Percentiles rank a stretch among this genome's conserved stretches.
Evolutionary conservation across 2,329 filamentous ascomycete species (phyloP).

Genomic region (Pestalotiopsis sp.): DNA sequence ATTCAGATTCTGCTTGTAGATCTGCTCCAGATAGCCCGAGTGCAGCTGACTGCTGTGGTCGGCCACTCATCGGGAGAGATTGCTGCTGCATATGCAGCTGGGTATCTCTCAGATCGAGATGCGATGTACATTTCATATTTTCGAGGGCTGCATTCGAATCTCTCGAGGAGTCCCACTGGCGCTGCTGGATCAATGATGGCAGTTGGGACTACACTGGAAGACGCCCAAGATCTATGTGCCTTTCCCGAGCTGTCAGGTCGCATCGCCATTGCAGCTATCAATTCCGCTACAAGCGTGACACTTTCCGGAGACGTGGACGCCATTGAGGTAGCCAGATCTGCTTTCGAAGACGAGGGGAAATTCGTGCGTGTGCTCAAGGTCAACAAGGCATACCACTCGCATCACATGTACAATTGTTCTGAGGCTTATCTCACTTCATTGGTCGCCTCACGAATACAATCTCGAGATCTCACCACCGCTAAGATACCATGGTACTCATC

Average conservation of each 20-base stretch:
- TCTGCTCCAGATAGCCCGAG: slow-evolving; percentile 36
- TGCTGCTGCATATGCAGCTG: slow-evolving; percentile 43
- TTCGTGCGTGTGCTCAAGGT: slow-evolving; percentile 33
- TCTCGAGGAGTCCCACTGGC: slow-evolving; percentile 1
- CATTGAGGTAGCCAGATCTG: slow-evolving; percentile 21
- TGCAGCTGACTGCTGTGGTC: slow-evolving; percentile 36
- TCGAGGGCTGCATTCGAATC: slow-evolving; percentile 13
- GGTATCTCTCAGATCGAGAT: slow-evolving; percentile 33
- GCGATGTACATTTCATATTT: slow-evolving; percentile 34
- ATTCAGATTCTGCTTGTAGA: slow-evolving; percentile 40
- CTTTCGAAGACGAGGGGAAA: slow-evolving; percentile 17
- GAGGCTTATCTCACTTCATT: slow-evolving; percentile 16
- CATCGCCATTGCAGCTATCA: slow-evolving; percentile 29
- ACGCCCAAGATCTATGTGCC: slow-evolving; percentile 25
- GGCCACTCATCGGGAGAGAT: slow-evolving; percentile 50
- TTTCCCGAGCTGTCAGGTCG: slow-evolving; percentile 24
- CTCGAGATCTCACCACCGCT: too few species aligned
- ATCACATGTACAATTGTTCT: slow-evolving; percentile 32
- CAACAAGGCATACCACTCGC: slow-evolving; percentile 40
- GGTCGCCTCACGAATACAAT: too few species aligned
- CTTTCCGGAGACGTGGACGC: slow-evolving; percentile 30
- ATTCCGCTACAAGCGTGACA: slow-evolving; percentile 30
- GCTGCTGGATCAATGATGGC: slow-evolving; percentile 38
- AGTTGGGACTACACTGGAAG: slow-evolving; percentile 34
- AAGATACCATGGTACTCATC: neutral